A percentile compares a stretch with the other conserved stretches of the same genome.
Conservation (phyloP, 2,329 filamentous ascomycete species). For the Daldinia sp. region DNA sequence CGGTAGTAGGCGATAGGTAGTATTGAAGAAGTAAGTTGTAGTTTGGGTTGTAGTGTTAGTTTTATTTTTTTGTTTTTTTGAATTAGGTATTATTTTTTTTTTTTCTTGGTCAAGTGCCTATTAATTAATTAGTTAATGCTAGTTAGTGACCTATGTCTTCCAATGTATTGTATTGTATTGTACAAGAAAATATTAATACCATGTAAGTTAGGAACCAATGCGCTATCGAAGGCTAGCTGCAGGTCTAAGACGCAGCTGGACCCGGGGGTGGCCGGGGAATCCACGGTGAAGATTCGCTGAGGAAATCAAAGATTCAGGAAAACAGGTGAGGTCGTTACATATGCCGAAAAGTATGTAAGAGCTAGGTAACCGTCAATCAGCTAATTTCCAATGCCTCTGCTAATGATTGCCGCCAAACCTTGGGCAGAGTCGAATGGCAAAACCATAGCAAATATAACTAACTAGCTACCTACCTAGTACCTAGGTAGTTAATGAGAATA, state of each 20-base stretch:
- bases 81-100: too few species aligned
- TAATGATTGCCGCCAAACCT: constrained; percentile 3
- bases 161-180: constrained; percentile 9
- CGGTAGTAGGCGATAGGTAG: constrained; percentile 20
- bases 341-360: constrained; percentile 3
- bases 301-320: neutral
- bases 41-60: too few species aligned
- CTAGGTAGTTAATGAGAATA: neutral
- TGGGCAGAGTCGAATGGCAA: neutral
- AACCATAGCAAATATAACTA: too few species aligned
- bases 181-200: too few species aligned
- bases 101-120: neutral
- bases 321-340: constrained; percentile 5
- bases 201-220: constrained; percentile 12
- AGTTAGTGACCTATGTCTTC: neutral
- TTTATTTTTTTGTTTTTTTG: neutral
- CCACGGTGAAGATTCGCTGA: constrained; percentile 15
- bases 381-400: neutral
- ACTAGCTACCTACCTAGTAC: neutral
- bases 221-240: constrained; percentile 39
- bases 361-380: neutral
- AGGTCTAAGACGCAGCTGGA: constrained; percentile 33
- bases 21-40: constrained; percentile 2
- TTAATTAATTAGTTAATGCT: neutral
- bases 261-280: constrained; percentile 5